Percentiles rank a stretch among this genome's conserved stretches.
Evolutionary conservation across 2,329 filamentous ascomycete genomes (phyloP).

Genomic region (Hyphodiscus sp.): DNA sequence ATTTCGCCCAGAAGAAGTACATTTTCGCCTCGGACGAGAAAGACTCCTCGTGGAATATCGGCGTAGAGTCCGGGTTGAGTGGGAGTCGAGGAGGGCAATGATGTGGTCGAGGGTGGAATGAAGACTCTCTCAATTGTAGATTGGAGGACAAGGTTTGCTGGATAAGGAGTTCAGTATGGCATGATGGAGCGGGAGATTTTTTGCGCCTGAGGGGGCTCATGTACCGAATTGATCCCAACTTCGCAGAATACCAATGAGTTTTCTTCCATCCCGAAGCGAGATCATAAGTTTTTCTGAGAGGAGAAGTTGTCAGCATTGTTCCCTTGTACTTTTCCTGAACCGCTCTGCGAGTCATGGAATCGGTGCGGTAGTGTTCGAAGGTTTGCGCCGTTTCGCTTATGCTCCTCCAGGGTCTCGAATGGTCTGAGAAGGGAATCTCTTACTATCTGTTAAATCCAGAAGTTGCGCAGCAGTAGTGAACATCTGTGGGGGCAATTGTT

Average conservation of each 20-base stretch:
- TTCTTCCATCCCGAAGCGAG: slow-evolving; percentile 84
- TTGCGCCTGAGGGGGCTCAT: slow-evolving; percentile 22
- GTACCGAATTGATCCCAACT: slow-evolving; percentile 98
- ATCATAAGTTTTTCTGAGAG: slow-evolving; percentile 87
- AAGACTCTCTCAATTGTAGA: slow-evolving; percentile 88
- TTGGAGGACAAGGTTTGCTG: slow-evolving; percentile 92
- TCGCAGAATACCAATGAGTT: slow-evolving; percentile 84
- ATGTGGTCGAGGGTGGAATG: slow-evolving; percentile 38
- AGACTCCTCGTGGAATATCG: slow-evolving; percentile 79
- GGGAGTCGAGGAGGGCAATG: slow-evolving; percentile 22
- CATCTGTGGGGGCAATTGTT: slow-evolving; percentile 85
- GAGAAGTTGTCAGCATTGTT: slow-evolving; percentile 8
- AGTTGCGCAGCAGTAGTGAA: slow-evolving; percentile 97
- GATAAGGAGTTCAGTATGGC: not conserved
- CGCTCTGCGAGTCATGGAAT: not conserved
- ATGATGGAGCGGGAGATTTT: not conserved
- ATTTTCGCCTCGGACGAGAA: slow-evolving; percentile 91
- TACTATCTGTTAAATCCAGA: slow-evolving; percentile 95
- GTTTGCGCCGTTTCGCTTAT: not conserved
- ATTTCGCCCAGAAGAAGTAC: slow-evolving; percentile 95
- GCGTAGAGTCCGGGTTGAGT: slow-evolving; percentile 58
- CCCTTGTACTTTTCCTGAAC: not conserved
- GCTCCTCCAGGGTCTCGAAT: not conserved
- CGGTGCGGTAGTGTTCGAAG: not conserved
- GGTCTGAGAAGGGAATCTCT: slow-evolving; percentile 32